These are phyloP conservation scores for Quercus tomentella DNA, from an alignment of 331 rosid species.

Conservation along the genomic window DNA sequence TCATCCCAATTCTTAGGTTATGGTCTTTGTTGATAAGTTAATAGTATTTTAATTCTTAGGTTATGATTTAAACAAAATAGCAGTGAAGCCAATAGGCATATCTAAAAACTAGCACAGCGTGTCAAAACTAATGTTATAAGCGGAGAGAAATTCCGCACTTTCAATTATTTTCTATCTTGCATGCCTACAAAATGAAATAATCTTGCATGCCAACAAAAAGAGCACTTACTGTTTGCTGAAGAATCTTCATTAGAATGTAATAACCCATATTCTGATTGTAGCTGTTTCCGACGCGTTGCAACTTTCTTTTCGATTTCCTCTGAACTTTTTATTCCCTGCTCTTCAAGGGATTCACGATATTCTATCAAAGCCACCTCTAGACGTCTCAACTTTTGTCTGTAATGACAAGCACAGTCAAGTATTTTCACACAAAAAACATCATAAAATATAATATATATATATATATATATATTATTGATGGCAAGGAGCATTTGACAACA, in stretches of 20 bases:
- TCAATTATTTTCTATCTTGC: not conserved
- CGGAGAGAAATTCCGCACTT: not conserved
- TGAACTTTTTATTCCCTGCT: constrained; percentile 66
- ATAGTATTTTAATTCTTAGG: no score
- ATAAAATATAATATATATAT: not conserved
- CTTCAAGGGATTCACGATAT: constrained; percentile 95
- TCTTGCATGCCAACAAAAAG: not conserved
- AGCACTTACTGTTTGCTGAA: constrained; percentile 68
- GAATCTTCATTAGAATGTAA: constrained; percentile 68
- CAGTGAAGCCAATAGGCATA: not conserved
- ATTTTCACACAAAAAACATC: not conserved
- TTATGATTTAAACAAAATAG: not conserved
- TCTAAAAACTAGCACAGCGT: not conserved
- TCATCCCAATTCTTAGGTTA: no score
- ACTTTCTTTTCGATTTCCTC: constrained; percentile 88
- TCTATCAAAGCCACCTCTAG: constrained; percentile 93
- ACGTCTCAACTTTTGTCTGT: constrained; percentile 91
- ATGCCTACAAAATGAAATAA: not conserved
- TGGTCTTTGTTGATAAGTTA: no score
- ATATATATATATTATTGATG: not conserved
- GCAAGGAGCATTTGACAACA: constrained; percentile 18
- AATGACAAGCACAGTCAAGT: constrained; percentile 1
- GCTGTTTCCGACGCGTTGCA: constrained; percentile 47
- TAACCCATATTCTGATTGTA: constrained; percentile 80
- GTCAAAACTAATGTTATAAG: not conserved